These are phyloP conservation scores for Phytophthora sp. DNA, from an alignment of 352 stramenopile genomes.

Conservation along the genomic window DNA sequence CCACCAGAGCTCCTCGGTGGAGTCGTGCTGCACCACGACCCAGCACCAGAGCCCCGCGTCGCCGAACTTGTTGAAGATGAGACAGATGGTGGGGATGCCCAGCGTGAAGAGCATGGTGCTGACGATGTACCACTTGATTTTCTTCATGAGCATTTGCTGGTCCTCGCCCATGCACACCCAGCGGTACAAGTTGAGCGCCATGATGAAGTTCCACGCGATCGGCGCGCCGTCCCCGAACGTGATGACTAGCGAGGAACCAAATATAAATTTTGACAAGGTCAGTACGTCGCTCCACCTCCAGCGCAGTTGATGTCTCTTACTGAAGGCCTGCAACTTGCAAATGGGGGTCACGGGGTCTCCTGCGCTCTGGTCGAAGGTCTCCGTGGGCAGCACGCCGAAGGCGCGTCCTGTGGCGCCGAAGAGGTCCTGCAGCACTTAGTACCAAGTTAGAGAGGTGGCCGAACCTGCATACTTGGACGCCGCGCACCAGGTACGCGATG, in stretches of 20 bases:
- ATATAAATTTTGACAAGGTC: neutral
- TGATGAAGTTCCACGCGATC: conserved; percentile 87
- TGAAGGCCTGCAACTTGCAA: conserved; percentile 77
- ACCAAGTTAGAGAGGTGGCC: neutral
- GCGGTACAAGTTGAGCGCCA: conserved; percentile 82
- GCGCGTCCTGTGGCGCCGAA: conserved; percentile 71
- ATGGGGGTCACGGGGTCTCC: conserved; percentile 61
- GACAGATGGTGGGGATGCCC: conserved; percentile 51
- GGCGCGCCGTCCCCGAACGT: conserved; percentile 76
- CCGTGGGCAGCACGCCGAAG: conserved; percentile 68
- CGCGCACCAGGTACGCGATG: conserved; percentile 82
- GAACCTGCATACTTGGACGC: too few relatives aligned
- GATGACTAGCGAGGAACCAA: conserved; percentile 57
- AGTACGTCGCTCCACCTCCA: too few relatives aligned
- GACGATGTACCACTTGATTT: conserved; percentile 84
- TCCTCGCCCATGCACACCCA: conserved; percentile 87
- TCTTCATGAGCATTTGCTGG: conserved; percentile 82
- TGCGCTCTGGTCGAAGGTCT: conserved; percentile 63
- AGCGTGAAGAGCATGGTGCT: conserved; percentile 67
- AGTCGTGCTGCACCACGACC: conserved; percentile 59
- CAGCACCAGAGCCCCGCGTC: conserved; percentile 82
- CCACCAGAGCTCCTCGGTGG: conserved; percentile 67
- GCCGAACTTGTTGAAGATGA: conserved; percentile 68
- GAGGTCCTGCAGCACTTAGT: conserved; percentile 53
- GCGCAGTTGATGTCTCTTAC: conserved; percentile 35